Evolutionary conservation across 768 basidiomycete genomes (phyloP), one percentile per base, ranked within the genome.

Genomic region (Botryobasidium botryosum): DNA sequence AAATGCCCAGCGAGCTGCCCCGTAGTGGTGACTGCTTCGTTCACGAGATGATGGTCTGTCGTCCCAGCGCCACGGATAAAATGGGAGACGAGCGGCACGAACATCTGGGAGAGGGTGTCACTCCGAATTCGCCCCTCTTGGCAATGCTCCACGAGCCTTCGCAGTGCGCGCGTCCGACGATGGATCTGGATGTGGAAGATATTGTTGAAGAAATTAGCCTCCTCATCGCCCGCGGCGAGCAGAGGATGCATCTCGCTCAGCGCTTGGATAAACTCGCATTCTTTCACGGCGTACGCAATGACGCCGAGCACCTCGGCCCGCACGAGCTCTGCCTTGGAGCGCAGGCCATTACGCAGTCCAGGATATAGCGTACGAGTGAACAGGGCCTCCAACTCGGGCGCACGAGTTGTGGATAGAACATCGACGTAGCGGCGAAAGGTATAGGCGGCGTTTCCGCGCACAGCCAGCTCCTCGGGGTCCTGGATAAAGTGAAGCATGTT

Each of bases 151-250:
- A 74, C 75, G 17, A 96, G 71, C n/a, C 87, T 69, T 12, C 83
- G 73, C 24, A 94, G 67, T 2, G 92, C 91, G 48, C 92, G 66
- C 1, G 78, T 76, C 20, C 92, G 77, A 50, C 91, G 75, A 59
- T 96, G 91, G 2, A 80, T 64, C 61, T 99, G 94, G 35, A 97
- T 74, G 57, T 99, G 94, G 43, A 81, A 74, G 39, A 96, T 75
- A 60, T 99, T 99, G 66, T 79, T 79, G 71, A 99, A 97, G 64
- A 97, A 91, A 57, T 81, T 90, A 26, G 87, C 88, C 60, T 99
- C 92, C 40, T 83, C 79, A 56, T 97, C 90, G 1, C 86, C 91
- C 15, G 69, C 75, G 6, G 83, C 85, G 26, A 96, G 69, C 5
- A 97, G 62, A 8, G 76, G 68, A 20, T 65, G 73, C 75, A 97